phyloP scores from a whole-genome alignment of 106 monocot species.

The Acanthochlamys bracteata region DNA sequence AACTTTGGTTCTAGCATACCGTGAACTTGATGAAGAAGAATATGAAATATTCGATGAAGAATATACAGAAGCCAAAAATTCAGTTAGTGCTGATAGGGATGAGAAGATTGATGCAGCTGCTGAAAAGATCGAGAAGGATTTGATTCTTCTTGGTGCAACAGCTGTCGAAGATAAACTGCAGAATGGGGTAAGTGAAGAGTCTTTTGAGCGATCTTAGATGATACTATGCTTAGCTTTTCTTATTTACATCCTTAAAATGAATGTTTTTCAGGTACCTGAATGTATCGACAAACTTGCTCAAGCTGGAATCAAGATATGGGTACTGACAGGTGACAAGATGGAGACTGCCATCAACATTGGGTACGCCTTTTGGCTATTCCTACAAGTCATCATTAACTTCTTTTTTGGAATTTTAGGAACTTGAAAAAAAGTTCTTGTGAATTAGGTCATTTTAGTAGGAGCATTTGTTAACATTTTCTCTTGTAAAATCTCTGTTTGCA shows the following conservation, averaged over 20 bases:
- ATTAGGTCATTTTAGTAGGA: not conserved
- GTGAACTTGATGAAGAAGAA: slow-evolving; percentile 63
- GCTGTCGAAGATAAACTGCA: slow-evolving; percentile 98
- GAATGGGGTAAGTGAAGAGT: slow-evolving; percentile 57
- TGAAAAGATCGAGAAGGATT: slow-evolving; percentile 66
- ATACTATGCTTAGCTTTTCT: not conserved
- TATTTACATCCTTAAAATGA: not conserved
- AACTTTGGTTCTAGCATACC: slow-evolving; percentile 90
- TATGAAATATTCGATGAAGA: slow-evolving; percentile 48
- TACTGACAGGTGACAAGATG: slow-evolving; percentile 96
- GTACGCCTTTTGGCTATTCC: slow-evolving; percentile 24
- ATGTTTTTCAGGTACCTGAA: slow-evolving; percentile 64
- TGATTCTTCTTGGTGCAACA: slow-evolving; percentile 89
- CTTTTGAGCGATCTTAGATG: not conserved
- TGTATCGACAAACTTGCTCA: slow-evolving; percentile 96
- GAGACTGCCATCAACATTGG: slow-evolving; percentile 99
- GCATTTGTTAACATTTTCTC: not conserved
- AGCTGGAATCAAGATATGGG: slow-evolving; percentile 97
- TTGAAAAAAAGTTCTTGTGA: not conserved
- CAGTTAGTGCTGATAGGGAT: slow-evolving; percentile 74
- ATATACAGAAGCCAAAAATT: slow-evolving; percentile 71
- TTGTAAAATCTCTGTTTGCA: slow-evolving; percentile 14
- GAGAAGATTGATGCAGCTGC: slow-evolving; percentile 78
- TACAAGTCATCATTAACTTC: not conserved
- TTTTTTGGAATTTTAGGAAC: no score